Evolutionary conservation across 805 yeast genomes (phyloP).

Genomic region (Candida hungchunana): DNA sequence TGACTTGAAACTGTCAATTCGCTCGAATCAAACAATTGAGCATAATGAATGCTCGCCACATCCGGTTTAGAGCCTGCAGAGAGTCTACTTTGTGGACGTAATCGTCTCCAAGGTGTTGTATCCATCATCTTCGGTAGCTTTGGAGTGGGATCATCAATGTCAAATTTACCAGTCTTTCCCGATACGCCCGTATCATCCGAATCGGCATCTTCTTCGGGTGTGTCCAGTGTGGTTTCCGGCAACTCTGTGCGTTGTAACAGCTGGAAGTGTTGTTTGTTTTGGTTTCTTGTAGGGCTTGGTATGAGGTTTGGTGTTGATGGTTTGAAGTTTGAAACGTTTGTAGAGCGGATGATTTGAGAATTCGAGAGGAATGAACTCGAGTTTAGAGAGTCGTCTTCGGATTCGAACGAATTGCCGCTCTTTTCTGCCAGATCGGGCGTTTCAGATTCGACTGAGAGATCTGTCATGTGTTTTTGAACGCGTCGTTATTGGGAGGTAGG

Average conservation of each 20-base stretch:
- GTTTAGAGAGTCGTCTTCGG: constrained; percentile 22
- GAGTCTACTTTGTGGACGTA: constrained; percentile 22
- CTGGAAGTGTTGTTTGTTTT: constrained; percentile 2
- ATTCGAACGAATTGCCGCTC: too few species aligned
- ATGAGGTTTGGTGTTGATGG: constrained; percentile 5
- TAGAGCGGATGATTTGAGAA: constrained; percentile 23
- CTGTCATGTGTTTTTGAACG: too few species aligned
- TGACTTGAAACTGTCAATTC: constrained; percentile 17
- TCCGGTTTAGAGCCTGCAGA: constrained; percentile 9
- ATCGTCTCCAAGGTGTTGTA: constrained; percentile 35
- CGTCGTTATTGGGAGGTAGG: too few species aligned
- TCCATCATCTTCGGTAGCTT: constrained; percentile 32
- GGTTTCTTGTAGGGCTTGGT: constrained; percentile 21
- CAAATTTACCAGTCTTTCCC: constrained; percentile 17
- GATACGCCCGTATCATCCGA: constrained; percentile 6
- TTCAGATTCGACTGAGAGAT: too few species aligned
- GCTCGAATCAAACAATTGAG: constrained; percentile 21
- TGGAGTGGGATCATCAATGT: constrained; percentile 28
- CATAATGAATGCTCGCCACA: constrained; percentile 16
- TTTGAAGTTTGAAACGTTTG: constrained; percentile 19
- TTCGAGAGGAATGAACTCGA: constrained; percentile 26
- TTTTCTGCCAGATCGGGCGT: too few species aligned
- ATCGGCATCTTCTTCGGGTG: constrained; percentile 20
- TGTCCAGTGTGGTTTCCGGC: neutral
- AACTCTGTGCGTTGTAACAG: neutral